Conservation (phyloP, 495 filamentous ascomycete genomes). For the Annulohypoxylon maeteangense region DNA sequence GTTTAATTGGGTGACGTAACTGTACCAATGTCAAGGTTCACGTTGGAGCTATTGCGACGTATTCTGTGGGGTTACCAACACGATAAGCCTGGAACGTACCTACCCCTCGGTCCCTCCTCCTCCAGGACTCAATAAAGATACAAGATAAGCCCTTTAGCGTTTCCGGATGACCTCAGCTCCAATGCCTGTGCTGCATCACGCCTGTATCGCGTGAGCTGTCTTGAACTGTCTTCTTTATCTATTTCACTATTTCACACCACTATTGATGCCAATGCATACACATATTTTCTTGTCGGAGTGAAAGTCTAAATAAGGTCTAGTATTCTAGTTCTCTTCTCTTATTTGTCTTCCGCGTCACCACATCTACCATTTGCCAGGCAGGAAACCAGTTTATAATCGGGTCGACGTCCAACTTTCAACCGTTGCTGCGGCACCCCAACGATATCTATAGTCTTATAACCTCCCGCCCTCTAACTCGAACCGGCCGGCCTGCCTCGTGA, state of each 20-base stretch:
- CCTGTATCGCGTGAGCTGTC: conserved; percentile 14
- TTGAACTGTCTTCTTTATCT: conserved; percentile 8
- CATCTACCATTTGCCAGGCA: background rate
- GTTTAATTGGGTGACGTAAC: background rate
- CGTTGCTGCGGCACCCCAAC: background rate
- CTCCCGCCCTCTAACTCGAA: background rate
- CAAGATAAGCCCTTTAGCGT: background rate
- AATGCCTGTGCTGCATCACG: conserved; percentile 12
- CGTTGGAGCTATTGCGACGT: background rate
- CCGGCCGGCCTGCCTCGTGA: background rate
- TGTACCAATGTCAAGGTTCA: background rate
- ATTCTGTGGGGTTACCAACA: background rate
- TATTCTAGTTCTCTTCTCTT: background rate
- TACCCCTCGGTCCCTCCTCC: background rate
- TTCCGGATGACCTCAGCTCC: conserved; percentile 28
- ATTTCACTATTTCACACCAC: conserved; percentile 9
- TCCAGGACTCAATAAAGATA: background rate
- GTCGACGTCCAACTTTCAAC: background rate
- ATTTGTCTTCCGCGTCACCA: background rate
- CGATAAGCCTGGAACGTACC: background rate
- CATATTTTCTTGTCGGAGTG: background rate
- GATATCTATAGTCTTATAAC: background rate
- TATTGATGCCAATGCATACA: background rate
- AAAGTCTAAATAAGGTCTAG: background rate
- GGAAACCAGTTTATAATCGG: background rate